Conservation (phyloP, 2,329 filamentous ascomycete genomes). For the Pyrenochaeta sp. region DNA sequence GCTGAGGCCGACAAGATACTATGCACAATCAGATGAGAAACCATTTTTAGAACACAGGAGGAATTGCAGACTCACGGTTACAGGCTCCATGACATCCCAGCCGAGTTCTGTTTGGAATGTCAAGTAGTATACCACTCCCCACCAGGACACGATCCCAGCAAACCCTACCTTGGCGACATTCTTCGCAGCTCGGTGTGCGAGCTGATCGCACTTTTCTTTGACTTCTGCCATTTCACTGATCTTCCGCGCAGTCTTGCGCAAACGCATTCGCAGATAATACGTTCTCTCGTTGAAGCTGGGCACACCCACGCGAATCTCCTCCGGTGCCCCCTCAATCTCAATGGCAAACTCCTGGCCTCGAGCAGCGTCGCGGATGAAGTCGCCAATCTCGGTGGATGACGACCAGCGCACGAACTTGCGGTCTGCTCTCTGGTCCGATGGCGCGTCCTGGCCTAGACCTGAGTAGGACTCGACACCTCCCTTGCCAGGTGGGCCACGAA, state of each 20-base stretch:
- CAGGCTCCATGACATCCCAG: conserved; percentile 90
- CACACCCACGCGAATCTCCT: conserved; percentile 78
- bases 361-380: conserved; percentile 91
- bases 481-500: conserved; percentile 60
- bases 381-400: conserved; percentile 85
- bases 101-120: conserved; percentile 77
- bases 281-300: conserved; percentile 92
- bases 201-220: conserved; percentile 80
- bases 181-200: conserved; percentile 80
- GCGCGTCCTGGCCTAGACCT: conserved; percentile 69
- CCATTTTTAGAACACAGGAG: background rate
- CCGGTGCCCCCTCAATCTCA: conserved; percentile 74
- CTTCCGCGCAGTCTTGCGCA: conserved; percentile 73
- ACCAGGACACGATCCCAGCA: conserved; percentile 76
- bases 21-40: conserved; percentile 3
- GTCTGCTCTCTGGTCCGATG: conserved; percentile 50
- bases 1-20: conserved; percentile 82
- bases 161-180: conserved; percentile 82
- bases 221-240: conserved; percentile 75
- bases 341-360: conserved; percentile 85
- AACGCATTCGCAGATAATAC: conserved; percentile 79
- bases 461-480: conserved; percentile 74
- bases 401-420: conserved; percentile 86
- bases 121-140: conserved; percentile 76
- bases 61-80: conserved; percentile 65